Percentiles rank a stretch among this genome's conserved stretches.
phyloP scores from a whole-genome alignment of 106 monocot genomes.

The Cymbidium sinense region DNA sequence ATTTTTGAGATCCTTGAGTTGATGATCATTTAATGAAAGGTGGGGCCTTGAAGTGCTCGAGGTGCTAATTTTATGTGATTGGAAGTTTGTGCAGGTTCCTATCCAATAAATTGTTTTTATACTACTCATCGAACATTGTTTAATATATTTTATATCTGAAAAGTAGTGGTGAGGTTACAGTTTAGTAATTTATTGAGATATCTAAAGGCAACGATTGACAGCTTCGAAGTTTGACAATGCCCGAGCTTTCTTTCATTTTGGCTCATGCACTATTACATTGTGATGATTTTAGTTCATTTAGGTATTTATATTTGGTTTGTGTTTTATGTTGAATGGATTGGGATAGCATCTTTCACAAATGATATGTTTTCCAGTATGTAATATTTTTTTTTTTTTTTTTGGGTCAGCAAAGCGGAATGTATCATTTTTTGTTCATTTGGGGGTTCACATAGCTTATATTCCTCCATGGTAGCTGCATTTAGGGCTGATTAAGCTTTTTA shows the following conservation, averaged over 20 bases:
- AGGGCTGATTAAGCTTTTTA: background rate
- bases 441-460: background rate
- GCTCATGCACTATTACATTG: background rate
- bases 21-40: background rate
- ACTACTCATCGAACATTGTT: background rate
- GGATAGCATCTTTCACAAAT: no score
- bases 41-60: constrained; percentile 1
- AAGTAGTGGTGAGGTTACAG: constrained; percentile 3
- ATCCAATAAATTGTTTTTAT: background rate
- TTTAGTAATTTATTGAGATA: background rate
- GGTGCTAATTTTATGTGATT: constrained; percentile 6
- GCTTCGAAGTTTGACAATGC: background rate
- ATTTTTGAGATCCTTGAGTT: background rate
- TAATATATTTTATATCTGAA: background rate
- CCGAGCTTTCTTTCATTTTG: background rate
- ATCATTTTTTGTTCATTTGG: background rate
- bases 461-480: background rate
- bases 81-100: constrained; percentile 1
- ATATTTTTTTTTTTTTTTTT: no score
- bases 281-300: background rate
- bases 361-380: background rate
- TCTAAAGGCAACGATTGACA: background rate
- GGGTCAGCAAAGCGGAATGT: background rate
- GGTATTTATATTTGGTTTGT: background rate
- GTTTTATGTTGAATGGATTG: no score